Base-by-base conservation (phyloP, 768 basidiomycete genomes). In the Boletus eberwhitei region DNA sequence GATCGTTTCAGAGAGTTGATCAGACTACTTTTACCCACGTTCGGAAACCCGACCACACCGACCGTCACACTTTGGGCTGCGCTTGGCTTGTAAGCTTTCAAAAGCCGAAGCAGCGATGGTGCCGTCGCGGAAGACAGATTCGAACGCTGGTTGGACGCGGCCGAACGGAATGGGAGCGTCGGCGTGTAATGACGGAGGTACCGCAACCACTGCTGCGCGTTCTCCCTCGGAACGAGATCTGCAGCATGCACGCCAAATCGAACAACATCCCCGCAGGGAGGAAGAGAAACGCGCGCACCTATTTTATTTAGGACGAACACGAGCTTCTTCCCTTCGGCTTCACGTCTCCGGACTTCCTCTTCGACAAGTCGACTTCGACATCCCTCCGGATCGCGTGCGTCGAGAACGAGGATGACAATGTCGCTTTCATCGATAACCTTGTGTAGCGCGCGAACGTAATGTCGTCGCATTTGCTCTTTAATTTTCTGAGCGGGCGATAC, bases 251-350 rank as follows among this genome's bases (percentile, higher is more conserved):
- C 21, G 14, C 13, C n/a, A 37, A 61, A 35, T 48, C 9, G 19
- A 16, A 14, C 5, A 42, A 48, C 5, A 9, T 2, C 41, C 2
- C 3, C 19, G 8, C 29, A 21, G 42, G 51, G 47, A 37, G 31
- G 17, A 35, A 37, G 32, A 42, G 26, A 40, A 2, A 11, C 2
- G 13, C 49, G n/a, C 86, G 53, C 57, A 93, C 96, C 96, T 54
- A 97, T 89, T 75, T 99, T 98, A 71, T 98, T 98, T n/a, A 99
- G 70, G 3, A 98, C 92, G 50, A 93, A 92, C 2, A 99, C 85
- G 31, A 98, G 74, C 67, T 85, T 90, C 77, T 99, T 99, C 8
- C 94, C 90, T 58, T 96, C 90, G 22, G 75, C 76, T 67, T 95
- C 93, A 35, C 90, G 79, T 58, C 91, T 77, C 42, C 89, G 77